phyloP scores from a whole-genome alignment of 2,329 filamentous ascomycete species.

The Pseudohalonectria lignicola region DNA sequence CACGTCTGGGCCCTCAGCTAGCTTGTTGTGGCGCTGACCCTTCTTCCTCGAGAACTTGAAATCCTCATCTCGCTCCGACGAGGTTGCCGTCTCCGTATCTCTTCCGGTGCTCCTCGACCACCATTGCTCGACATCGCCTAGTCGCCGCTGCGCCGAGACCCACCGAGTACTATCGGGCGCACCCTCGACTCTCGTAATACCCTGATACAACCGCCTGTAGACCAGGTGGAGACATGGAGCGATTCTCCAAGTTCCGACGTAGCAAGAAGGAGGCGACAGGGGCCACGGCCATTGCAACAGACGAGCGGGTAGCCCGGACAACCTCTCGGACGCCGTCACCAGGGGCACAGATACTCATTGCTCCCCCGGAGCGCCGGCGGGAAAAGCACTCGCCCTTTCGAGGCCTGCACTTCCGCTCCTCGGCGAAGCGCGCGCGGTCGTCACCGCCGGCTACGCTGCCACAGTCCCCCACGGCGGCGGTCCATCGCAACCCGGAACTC shows the following conservation, averaged over 20 bases:
- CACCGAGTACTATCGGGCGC: too few relatives aligned
- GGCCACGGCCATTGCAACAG: slow-evolving; percentile 3
- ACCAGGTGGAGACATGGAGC: slow-evolving; percentile 17
- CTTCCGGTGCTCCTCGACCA: too few relatives aligned
- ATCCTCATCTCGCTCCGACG: too few relatives aligned
- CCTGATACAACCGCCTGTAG: too few relatives aligned
- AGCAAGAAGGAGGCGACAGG: slow-evolving; percentile 14
- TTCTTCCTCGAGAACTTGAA: too few relatives aligned
- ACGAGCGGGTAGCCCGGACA: slow-evolving; percentile 1
- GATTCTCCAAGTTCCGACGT: slow-evolving; percentile 18
- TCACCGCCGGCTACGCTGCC: slow-evolving; percentile 15
- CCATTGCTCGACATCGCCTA: too few relatives aligned
- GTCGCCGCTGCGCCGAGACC: too few relatives aligned
- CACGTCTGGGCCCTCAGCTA: too few relatives aligned
- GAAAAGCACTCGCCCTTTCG: slow-evolving; percentile 14
- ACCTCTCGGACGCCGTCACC: slow-evolving; percentile 9
- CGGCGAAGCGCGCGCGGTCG: slow-evolving; percentile 17
- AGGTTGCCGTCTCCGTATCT: too few relatives aligned
- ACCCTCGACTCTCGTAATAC: too few relatives aligned
- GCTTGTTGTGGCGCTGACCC: too few relatives aligned
- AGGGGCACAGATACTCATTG: neutral
- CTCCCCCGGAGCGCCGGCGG: slow-evolving; percentile 4
- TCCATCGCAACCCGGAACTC: neutral
- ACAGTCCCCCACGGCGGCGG: slow-evolving; percentile 6
- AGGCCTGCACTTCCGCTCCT: slow-evolving; percentile 15